phyloP scores from a whole-genome alignment of 73 alveolate species.

The Urostyla sp. region DNA sequence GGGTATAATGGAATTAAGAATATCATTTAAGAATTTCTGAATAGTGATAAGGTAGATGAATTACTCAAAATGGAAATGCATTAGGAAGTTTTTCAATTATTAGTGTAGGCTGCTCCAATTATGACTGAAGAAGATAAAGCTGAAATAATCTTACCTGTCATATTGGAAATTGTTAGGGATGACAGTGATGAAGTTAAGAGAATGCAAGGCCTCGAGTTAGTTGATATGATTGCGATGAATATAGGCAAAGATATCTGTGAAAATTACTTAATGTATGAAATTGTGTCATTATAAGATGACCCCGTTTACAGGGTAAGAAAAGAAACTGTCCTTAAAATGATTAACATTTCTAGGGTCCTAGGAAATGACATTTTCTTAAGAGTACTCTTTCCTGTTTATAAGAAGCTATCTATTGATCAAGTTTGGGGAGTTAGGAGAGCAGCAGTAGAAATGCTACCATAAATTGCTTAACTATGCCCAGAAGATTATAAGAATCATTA shows the following conservation, averaged over 20 bases:
- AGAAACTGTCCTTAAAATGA: conserved; percentile 66
- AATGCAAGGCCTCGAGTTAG: conserved; percentile 68
- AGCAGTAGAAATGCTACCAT: conserved; percentile 83
- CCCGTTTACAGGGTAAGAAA: conserved; percentile 70
- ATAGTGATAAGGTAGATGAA: conserved; percentile 45
- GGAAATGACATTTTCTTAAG: conserved; percentile 62
- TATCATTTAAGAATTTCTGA: conserved; percentile 29
- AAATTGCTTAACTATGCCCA: conserved; percentile 66
- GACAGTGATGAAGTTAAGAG: conserved; percentile 68
- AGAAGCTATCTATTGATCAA: conserved; percentile 75
- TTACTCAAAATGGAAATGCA: conserved; percentile 15
- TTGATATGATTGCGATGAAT: conserved; percentile 61
- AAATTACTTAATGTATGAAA: conserved; percentile 71
- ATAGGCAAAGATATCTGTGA: conserved; percentile 68
- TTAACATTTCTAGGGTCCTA: conserved; percentile 67
- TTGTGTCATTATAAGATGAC: conserved; percentile 75
- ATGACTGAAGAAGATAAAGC: conserved; percentile 39
- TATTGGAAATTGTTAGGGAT: conserved; percentile 37
- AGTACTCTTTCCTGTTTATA: conserved; percentile 75
- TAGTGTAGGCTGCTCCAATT: conserved; percentile 25
- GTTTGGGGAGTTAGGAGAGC: conserved; percentile 91
- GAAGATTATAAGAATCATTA: conserved; percentile 58
- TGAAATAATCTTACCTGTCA: conserved; percentile 33
- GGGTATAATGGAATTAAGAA: conserved; percentile 49
- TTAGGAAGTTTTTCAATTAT: conserved; percentile 1